Percentiles rank a stretch among this genome's conserved stretches.
phyloP scores from a whole-genome alignment of 148 eudicot genomes.

The Vaccinium corymbosum region DNA sequence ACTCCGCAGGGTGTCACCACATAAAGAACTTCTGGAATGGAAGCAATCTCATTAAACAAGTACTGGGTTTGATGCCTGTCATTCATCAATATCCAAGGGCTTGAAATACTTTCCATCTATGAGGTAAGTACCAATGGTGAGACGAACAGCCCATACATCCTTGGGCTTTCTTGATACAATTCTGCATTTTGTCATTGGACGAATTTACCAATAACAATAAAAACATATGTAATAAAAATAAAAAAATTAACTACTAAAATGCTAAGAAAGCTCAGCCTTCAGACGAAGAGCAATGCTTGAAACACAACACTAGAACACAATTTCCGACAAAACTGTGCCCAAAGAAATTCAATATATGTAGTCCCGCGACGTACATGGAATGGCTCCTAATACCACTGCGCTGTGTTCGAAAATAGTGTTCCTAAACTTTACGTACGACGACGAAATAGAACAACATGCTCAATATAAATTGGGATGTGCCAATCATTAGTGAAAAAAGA shows the following conservation, averaged over 20 bases:
- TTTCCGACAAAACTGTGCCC: too few relatives aligned
- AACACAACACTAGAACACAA: too few relatives aligned
- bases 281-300: too few relatives aligned
- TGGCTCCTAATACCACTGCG: too few relatives aligned
- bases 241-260: neutral
- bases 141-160: conserved; percentile 92
- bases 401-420: too few relatives aligned
- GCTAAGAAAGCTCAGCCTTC: too few relatives aligned
- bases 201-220: neutral
- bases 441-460: too few relatives aligned
- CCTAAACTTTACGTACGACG: too few relatives aligned
- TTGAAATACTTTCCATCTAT: conserved; percentile 84
- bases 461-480: too few relatives aligned
- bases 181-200: conserved; percentile 34
- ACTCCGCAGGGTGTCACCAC: neutral
- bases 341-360: too few relatives aligned
- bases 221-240: neutral
- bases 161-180: conserved; percentile 80
- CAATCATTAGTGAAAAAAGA: too few relatives aligned
- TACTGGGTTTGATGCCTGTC: neutral
- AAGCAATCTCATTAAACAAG: neutral
- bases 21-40: neutral
- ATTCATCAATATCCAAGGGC: conserved; percentile 51
- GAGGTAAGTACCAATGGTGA: conserved; percentile 82
- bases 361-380: too few relatives aligned